Base-by-base conservation (phyloP, 2,329 filamentous ascomycete genomes). In the Penicillium sp. region DNA sequence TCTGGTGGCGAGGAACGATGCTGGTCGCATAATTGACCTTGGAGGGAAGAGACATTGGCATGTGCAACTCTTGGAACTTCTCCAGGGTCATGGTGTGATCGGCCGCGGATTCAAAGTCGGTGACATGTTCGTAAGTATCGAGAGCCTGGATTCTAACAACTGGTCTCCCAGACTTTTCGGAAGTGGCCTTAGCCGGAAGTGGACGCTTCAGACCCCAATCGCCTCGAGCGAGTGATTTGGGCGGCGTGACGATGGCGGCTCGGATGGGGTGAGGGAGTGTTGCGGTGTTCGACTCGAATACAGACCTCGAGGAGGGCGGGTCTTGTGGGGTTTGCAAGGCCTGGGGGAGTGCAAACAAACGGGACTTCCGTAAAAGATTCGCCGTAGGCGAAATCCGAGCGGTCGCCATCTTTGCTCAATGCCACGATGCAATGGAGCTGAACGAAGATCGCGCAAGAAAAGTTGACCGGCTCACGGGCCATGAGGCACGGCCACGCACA, bases 131-230 rank as follows among this genome's bases (percentile, higher is more conserved):
- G 64, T 86, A 83, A 2, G 90, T 89, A 77, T 97, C 93, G 61
- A 96, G 82, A 57, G 88, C 83, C 66, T 85, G 86, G 63, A 97
- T 77, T 61, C 90, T 85, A 51, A 96, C 83, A 48, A 89, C 80
- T 9, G 92, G 89, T n/a, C 86, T 87, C 43, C 75, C 78, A 6
- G 87, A 85, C 6, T 85, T 86, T 51, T 85, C 84, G 20, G 85
- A 84, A 5, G 90, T 92, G 3, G 88, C 86, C 71, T 88, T 88
- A 8, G 88, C 76, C 1, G 93, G 93, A 6, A 97, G 79, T 1
- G 91, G 82, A 53, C 93, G 82, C 78, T 97, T 97, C 66, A 97
- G 79, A 14, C 93, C 93, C 92, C 93, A 97, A 69, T 97, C 93
- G 33, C 93, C 93, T 68, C 85, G 85, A 40, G 81, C 78, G 23